These are phyloP conservation scores for Xylariaceae sp. DNA, from an alignment of 2,329 filamentous ascomycete genomes.

Conservation along the genomic window DNA sequence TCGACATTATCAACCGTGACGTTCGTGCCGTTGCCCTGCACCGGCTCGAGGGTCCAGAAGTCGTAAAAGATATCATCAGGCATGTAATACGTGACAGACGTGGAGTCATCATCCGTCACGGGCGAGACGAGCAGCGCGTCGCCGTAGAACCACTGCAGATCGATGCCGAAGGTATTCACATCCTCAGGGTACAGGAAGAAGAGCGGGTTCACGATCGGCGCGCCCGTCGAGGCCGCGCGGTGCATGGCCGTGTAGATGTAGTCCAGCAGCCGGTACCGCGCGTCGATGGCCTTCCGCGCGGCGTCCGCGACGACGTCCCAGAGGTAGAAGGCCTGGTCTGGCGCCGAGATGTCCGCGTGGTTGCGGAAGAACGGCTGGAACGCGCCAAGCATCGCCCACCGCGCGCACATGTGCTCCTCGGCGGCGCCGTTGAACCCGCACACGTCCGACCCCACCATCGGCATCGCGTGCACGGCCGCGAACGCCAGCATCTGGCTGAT, in stretches of 20 bases:
- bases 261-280: slow-evolving; percentile 80
- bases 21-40: slow-evolving; percentile 30
- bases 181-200: slow-evolving; percentile 72
- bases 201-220: slow-evolving; percentile 70
- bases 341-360: slow-evolving; percentile 59
- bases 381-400: slow-evolving; percentile 70
- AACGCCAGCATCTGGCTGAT: slow-evolving; percentile 57
- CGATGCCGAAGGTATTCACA: slow-evolving; percentile 50
- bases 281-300: slow-evolving; percentile 70
- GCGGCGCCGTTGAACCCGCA: slow-evolving; percentile 68
- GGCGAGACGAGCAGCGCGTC: slow-evolving; percentile 55
- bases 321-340: slow-evolving; percentile 65
- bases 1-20: slow-evolving; percentile 35
- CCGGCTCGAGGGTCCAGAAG: slow-evolving; percentile 40
- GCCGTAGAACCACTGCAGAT: slow-evolving; percentile 59
- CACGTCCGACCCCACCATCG: slow-evolving; percentile 64
- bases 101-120: slow-evolving; percentile 51
- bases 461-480: slow-evolving; percentile 57
- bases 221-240: slow-evolving; percentile 62
- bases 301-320: slow-evolving; percentile 69
- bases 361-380: slow-evolving; percentile 75
- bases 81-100: slow-evolving; percentile 54
- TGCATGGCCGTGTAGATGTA: slow-evolving; percentile 79
- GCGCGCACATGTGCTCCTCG: slow-evolving; percentile 67
- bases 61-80: slow-evolving; percentile 59